phyloP scores from a whole-genome alignment of 805 yeast genomes.

The Torulaspora indica region DNA sequence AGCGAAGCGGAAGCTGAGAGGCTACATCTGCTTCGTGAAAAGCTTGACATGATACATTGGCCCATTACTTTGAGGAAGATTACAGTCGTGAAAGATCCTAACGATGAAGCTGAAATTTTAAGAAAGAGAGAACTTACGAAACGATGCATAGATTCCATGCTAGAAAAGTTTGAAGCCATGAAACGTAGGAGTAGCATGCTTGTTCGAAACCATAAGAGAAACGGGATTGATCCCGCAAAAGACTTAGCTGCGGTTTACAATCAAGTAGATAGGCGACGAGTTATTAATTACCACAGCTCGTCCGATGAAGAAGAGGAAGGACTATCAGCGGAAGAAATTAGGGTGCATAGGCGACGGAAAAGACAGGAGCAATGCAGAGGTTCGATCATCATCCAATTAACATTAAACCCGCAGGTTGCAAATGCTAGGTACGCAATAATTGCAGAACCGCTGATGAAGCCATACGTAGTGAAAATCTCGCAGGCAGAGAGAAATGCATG shows the following conservation, averaged over 20 bases:
- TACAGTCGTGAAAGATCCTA: constrained; percentile 46
- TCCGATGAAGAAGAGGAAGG: constrained; percentile 33
- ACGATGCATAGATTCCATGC: constrained; percentile 40
- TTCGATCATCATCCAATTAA: constrained; percentile 23
- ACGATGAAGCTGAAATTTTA: constrained; percentile 47
- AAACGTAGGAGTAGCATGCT: constrained; percentile 21
- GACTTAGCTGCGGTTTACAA: constrained; percentile 22
- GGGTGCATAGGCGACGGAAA: constrained; percentile 15
- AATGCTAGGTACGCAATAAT: constrained; percentile 23
- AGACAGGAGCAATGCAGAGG: constrained; percentile 23
- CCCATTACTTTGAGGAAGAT: constrained; percentile 41
- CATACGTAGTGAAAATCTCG: constrained; percentile 26
- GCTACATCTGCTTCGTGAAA: constrained; percentile 39
- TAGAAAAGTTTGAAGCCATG: constrained; percentile 30
- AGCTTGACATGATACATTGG: constrained; percentile 48
- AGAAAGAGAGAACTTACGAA: constrained; percentile 50
- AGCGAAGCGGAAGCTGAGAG: constrained; percentile 55
- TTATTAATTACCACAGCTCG: constrained; percentile 28
- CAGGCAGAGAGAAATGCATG: constrained; percentile 21
- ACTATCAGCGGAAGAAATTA: constrained; percentile 19
- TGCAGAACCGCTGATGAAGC: constrained; percentile 31
- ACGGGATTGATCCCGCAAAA: constrained; percentile 18
- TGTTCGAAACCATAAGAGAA: constrained; percentile 15
- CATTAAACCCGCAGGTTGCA: constrained; percentile 4
- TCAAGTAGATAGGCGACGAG: constrained; percentile 20